Evolutionary conservation across 2,329 filamentous ascomycete species (phyloP), one percentile per base, ranked within the genome.

Genomic region (Didymella arachidicola): DNA sequence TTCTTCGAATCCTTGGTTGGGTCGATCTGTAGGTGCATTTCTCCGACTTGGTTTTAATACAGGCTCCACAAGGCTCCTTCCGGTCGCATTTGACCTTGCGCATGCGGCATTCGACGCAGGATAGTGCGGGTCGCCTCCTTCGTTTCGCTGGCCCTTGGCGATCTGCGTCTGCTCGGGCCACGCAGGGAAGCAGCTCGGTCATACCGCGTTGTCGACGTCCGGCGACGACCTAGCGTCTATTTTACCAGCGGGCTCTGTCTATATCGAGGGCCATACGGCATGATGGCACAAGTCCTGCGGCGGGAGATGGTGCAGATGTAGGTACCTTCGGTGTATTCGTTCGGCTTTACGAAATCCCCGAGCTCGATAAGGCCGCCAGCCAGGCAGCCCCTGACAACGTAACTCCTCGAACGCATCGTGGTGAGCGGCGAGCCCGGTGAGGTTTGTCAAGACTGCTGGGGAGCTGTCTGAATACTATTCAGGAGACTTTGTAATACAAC

Each of bases 11-110:
- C 18, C 48, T 56, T 26, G 52, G 29, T 25, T 59, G 55, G 14
- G 55, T 51, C 30, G 61, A 54, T 29, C 66, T 59, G 50, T 70
- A 72, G 6, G 71, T 70, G 56, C 71, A 72, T 7, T 64, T 69
- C n/a, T 63, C 47, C 19, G 64, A 69, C 41, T 68, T 64, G 19
- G 54, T 66, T 12, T 57, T 57, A 12, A 60, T 61, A 47, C 71
- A 74, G 19, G 64, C 63, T 29, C 60, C 61, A 56, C 71, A 74
- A 8, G 69, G 71, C 53, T 61, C 68, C 16, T 62, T 51, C 16
- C 67, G 63, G 57, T 74, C 67, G 47, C 72, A 74, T 54, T 66
- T 72, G 19, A 72, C 68, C 47, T 75, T 75, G 36, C 70, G 60
- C 55, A 59, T 63, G 29, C 71, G 63, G 48, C 71, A 75, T 58